Conservation (phyloP, 805 yeast species). For the Monosporozyma aerobia region DNA sequence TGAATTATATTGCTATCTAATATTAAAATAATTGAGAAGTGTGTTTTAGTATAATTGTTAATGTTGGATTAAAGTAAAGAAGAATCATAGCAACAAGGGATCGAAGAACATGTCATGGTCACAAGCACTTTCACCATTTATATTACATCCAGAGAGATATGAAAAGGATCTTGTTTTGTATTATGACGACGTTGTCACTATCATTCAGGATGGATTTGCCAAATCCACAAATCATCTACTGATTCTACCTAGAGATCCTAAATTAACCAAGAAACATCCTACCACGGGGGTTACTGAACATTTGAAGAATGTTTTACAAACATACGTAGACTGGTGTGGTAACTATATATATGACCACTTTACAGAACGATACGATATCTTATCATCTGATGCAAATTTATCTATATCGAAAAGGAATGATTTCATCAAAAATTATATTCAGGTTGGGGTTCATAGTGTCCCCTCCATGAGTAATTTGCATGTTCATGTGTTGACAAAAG, state of each 20-base stretch:
- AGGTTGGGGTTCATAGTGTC: conserved; percentile 57
- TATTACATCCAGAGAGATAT: conserved; percentile 37
- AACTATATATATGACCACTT: conserved; percentile 27
- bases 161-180: conserved; percentile 34
- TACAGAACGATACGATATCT: conserved; percentile 6
- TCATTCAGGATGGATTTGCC: conserved; percentile 54
- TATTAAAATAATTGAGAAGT: neutral
- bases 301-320: conserved; percentile 33
- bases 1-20: neutral
- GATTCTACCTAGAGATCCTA: conserved; percentile 44
- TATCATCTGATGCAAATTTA: conserved; percentile 2
- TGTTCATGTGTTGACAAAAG: conserved; percentile 62
- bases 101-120: conserved; percentile 36
- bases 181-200: conserved; percentile 43
- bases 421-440: conserved; percentile 27
- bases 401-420: conserved; percentile 6
- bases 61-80: neutral
- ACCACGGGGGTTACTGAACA: conserved; percentile 33
- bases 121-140: conserved; percentile 40
- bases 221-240: conserved; percentile 54
- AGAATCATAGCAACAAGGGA: neutral
- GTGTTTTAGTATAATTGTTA: neutral
- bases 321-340: conserved; percentile 20
- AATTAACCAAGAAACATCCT: conserved; percentile 42
- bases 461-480: conserved; percentile 68